phyloP scores from a whole-genome alignment of 257 asterid genomes.

The Penstemon davidsonii region DNA sequence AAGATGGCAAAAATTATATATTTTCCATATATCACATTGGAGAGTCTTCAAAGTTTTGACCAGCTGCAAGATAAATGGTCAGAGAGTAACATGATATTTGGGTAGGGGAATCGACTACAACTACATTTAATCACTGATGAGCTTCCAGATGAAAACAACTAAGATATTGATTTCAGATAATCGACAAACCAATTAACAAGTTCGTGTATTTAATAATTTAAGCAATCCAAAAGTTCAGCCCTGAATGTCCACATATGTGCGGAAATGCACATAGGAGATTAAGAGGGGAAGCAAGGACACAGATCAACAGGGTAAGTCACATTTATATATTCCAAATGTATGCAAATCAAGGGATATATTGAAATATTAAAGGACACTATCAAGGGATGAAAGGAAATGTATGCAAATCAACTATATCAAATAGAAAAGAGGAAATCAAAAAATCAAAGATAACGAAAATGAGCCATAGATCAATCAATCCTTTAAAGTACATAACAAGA shows the following conservation, averaged over 20 bases:
- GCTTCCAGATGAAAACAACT: neutral
- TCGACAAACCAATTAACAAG: conserved; percentile 13
- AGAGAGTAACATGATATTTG: neutral
- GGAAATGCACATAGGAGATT: neutral
- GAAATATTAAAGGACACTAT: neutral
- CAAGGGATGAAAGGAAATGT: neutral
- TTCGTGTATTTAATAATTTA: conserved; percentile 16
- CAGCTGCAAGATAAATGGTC: conserved; percentile 8
- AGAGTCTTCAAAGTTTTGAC: neutral
- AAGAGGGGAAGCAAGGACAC: neutral
- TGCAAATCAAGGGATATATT: neutral
- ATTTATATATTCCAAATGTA: neutral
- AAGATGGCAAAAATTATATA: neutral
- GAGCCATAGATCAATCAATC: conserved; percentile 20
- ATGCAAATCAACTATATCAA: neutral
- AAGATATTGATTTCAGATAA: conserved; percentile 6
- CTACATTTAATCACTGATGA: conserved; percentile 3
- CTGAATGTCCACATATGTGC: neutral
- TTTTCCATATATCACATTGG: neutral
- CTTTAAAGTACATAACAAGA: neutral
- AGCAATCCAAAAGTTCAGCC: conserved; percentile 23
- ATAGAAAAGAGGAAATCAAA: neutral
- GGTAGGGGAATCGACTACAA: neutral
- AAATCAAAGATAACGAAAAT: conserved; percentile 15
- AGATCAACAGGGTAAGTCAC: conserved; percentile 17